Evolutionary conservation across 140 eudicot genomes (phyloP).

Genomic region (Anethum foeniculum): DNA sequence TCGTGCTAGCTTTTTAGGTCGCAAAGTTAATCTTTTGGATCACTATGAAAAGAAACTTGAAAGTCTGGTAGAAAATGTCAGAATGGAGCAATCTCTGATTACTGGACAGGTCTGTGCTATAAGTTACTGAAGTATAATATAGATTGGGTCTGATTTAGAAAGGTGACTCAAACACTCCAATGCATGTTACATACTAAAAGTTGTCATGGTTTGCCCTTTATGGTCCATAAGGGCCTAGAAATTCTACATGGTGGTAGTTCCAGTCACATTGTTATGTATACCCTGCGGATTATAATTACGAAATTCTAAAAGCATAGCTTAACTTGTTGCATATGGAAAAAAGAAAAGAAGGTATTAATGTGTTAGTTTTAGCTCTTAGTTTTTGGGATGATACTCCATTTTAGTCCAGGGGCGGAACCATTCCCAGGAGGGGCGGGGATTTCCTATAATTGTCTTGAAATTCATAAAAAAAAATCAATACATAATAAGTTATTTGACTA

Average conservation of each 20-base stretch:
- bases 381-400: background rate
- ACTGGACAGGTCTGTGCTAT: constrained; percentile 43
- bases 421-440: background rate
- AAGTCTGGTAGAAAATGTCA: constrained; percentile 47
- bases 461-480: background rate
- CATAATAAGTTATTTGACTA: background rate
- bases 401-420: background rate
- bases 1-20: constrained; percentile 18
- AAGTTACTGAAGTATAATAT: background rate
- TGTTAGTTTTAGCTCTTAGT: background rate
- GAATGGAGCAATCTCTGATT: constrained; percentile 43
- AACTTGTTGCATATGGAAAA: background rate
- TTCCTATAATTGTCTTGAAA: background rate
- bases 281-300: background rate
- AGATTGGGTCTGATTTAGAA: background rate
- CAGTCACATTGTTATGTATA: background rate
- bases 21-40: constrained; percentile 50
- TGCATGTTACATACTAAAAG: background rate
- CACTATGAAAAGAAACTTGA: constrained; percentile 63
- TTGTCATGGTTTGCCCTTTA: background rate
- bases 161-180: background rate
- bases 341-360: background rate
- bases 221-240: background rate
- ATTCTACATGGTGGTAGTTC: background rate
- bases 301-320: background rate